These are phyloP conservation scores for Talaromyces ruber DNA, from an alignment of 495 filamentous ascomycete genomes.

Conservation along the genomic window DNA sequence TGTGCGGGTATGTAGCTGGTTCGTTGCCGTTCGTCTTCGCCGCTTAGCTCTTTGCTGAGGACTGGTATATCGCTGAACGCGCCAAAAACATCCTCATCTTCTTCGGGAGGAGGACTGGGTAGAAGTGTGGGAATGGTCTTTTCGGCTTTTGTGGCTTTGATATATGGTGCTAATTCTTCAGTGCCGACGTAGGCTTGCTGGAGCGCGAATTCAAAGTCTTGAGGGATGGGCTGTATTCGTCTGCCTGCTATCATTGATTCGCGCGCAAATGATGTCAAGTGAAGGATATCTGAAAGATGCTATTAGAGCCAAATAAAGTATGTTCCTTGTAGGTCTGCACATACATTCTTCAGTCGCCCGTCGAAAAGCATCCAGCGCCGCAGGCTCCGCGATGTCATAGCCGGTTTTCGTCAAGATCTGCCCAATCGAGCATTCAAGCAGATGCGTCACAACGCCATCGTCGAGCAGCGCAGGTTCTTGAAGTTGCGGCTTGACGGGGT, in stretches of 20 bases:
- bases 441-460: constrained; percentile 35
- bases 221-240: constrained; percentile 52
- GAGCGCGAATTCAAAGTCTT: constrained; percentile 63
- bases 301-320: constrained; percentile 1
- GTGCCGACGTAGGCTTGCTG: constrained; percentile 22
- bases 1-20: constrained; percentile 53
- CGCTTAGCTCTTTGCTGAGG: constrained; percentile 46
- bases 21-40: constrained; percentile 35
- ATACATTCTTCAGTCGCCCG: constrained; percentile 56
- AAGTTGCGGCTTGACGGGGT: constrained; percentile 16
- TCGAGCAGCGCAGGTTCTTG: constrained; percentile 33
- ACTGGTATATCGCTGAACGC: constrained; percentile 31
- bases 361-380: constrained; percentile 51
- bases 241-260: constrained; percentile 54
- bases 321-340: constrained; percentile 10
- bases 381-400: constrained; percentile 47
- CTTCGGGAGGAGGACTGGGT: constrained; percentile 37
- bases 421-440: constrained; percentile 50
- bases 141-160: constrained; percentile 25
- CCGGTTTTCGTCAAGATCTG: constrained; percentile 45
- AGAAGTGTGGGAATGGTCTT: constrained; percentile 26
- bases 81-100: constrained; percentile 20
- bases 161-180: constrained; percentile 30
- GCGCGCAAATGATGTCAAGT: constrained; percentile 46
- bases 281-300: constrained; percentile 42